Percentiles rank a stretch among this genome's conserved stretches.
Evolutionary conservation across 129 eudicot species (phyloP).

Genomic region (Erigeron canadensis): DNA sequence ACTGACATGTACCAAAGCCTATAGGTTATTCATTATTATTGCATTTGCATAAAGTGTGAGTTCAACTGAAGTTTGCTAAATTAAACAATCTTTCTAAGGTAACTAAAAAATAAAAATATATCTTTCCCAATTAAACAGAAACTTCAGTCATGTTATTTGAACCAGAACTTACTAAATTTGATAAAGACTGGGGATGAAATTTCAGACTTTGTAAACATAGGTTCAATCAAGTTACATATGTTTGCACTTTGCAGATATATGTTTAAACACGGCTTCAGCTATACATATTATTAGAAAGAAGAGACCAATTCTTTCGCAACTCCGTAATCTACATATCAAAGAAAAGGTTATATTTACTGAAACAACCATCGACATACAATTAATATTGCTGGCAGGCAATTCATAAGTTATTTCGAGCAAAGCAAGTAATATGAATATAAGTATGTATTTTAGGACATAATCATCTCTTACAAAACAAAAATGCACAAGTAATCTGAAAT

Average conservation of each 20-base stretch:
- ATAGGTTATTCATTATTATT: neutral
- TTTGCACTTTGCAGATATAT: too few relatives aligned
- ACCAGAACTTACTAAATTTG: too few relatives aligned
- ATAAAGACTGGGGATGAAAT: too few relatives aligned
- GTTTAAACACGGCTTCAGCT: too few relatives aligned
- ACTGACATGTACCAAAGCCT: neutral
- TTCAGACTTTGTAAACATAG: too few relatives aligned
- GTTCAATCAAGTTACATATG: too few relatives aligned
- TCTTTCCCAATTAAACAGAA: neutral
- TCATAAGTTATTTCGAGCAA: neutral
- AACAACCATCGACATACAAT: conserved; percentile 10
- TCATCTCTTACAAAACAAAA: neutral
- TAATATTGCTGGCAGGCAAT: neutral
- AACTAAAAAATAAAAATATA: neutral
- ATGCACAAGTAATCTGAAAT: neutral
- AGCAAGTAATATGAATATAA: neutral
- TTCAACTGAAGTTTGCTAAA: too few relatives aligned
- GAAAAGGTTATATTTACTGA: conserved; percentile 16
- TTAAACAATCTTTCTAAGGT: too few relatives aligned
- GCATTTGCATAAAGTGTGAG: neutral
- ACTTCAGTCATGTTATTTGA: neutral
- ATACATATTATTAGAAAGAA: too few relatives aligned
- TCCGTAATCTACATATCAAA: conserved; percentile 16
- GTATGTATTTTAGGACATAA: neutral
- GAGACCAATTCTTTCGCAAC: neutral